A percentile compares a stretch with the other conserved stretches of the same genome.
phyloP scores from a whole-genome alignment of 352 stramenopile genomes.

The Thalassiosira delicatula region DNA sequence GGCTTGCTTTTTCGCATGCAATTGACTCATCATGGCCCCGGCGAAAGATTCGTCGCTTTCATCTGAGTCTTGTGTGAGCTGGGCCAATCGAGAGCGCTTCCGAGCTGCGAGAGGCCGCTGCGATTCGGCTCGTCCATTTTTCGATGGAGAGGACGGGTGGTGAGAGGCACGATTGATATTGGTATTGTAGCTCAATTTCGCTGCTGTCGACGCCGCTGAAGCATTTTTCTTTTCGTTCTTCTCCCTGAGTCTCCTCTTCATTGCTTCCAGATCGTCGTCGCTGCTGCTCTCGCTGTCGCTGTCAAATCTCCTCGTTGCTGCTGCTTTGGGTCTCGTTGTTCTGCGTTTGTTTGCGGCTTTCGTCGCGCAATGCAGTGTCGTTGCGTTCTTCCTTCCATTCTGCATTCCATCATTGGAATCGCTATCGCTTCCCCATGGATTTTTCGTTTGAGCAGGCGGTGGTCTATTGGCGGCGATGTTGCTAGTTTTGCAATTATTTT shows the following conservation, averaged over 20 bases:
- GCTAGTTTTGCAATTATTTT: no score
- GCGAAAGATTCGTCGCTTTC: slow-evolving; percentile 21
- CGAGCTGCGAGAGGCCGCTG: neutral
- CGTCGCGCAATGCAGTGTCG: neutral
- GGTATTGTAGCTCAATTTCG: no score
- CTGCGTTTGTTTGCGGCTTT: slow-evolving; percentile 11
- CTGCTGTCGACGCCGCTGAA: neutral
- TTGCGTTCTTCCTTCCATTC: neutral
- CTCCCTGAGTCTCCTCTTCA: neutral
- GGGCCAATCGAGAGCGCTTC: neutral
- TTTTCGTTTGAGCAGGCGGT: neutral
- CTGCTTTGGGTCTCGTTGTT: neutral
- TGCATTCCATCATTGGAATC: slow-evolving; percentile 1
- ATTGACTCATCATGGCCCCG: no score
- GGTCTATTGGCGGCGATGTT: no score
- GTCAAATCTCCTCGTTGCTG: neutral
- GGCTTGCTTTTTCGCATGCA: neutral
- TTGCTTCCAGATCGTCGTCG: slow-evolving; percentile 6
- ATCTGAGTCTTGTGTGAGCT: neutral
- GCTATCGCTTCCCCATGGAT: slow-evolving; percentile 6
- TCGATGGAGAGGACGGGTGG: neutral
- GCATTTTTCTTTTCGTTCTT: slow-evolving; percentile 11
- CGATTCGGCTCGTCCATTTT: neutral
- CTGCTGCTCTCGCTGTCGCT: slow-evolving; percentile 12
- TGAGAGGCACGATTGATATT: no score